Conservation (phyloP, 805 yeast genomes). For the Candida maris region DNA sequence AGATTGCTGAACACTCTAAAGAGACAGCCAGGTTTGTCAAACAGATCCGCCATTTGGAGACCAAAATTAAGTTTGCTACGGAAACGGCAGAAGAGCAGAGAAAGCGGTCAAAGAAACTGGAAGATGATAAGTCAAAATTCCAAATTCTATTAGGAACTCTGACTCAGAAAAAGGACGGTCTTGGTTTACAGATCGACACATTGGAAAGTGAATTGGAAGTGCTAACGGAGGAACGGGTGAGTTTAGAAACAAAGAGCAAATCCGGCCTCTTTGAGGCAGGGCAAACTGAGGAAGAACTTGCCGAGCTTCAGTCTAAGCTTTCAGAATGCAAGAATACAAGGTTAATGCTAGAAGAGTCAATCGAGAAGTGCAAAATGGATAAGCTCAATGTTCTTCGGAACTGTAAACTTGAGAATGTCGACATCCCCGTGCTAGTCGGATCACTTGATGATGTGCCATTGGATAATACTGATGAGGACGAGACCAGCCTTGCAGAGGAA, state of each 20-base stretch:
- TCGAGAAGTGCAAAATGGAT: slow-evolving; percentile 52
- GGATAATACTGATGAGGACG: slow-evolving; percentile 42
- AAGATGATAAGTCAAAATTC: slow-evolving; percentile 35
- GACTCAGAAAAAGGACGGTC: slow-evolving; percentile 30
- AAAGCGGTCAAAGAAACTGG: slow-evolving; percentile 42
- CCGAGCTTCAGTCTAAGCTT: slow-evolving; percentile 32
- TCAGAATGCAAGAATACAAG: slow-evolving; percentile 31
- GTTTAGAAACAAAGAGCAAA: slow-evolving; percentile 14
- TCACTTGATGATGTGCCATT: slow-evolving; percentile 59
- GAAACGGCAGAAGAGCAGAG: slow-evolving; percentile 54
- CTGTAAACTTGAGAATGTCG: slow-evolving; percentile 70
- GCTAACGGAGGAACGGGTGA: slow-evolving; percentile 32
- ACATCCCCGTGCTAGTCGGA: slow-evolving; percentile 60
- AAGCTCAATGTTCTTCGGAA: slow-evolving; percentile 58
- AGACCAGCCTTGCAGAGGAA: slow-evolving; percentile 32
- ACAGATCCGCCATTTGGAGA: slow-evolving; percentile 57
- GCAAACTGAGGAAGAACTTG: slow-evolving; percentile 28
- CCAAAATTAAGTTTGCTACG: slow-evolving; percentile 59
- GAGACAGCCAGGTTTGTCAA: slow-evolving; percentile 60
- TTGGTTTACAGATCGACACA: slow-evolving; percentile 34
- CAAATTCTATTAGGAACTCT: slow-evolving; percentile 32
- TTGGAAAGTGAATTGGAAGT: slow-evolving; percentile 41
- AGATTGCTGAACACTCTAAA: slow-evolving; percentile 51
- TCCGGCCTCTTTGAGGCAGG: slow-evolving; percentile 14
- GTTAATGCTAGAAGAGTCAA: slow-evolving; percentile 45